phyloP scores from a whole-genome alignment of 768 basidiomycete genomes.

The Suillus decipiens region DNA sequence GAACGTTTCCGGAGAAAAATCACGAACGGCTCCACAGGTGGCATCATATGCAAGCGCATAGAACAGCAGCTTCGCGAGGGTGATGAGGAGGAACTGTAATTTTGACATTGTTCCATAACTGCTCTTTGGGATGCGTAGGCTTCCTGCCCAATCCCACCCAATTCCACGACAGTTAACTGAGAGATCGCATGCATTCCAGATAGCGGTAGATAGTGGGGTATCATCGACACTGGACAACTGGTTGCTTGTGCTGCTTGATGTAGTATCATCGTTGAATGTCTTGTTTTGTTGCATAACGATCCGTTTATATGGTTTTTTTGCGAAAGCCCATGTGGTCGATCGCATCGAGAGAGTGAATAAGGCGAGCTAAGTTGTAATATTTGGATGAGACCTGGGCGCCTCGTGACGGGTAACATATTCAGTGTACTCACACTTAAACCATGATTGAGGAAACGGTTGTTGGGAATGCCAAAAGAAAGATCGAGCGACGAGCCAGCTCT shows the following conservation, averaged over 20 bases:
- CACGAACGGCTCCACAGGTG: conserved; percentile 13
- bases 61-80: conserved; percentile 9
- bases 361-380: conserved; percentile 17
- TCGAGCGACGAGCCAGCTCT: conserved; percentile 36
- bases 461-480: conserved; percentile 20
- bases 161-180: conserved; percentile 26
- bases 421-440: conserved; percentile 21
- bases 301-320: conserved; percentile 9
- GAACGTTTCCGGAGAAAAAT: conserved; percentile 44
- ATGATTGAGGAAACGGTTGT: conserved; percentile 24
- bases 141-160: conserved; percentile 24
- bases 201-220: background rate
- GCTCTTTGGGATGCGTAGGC: conserved; percentile 17
- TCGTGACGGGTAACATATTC: background rate
- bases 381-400: conserved; percentile 8
- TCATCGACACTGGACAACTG: background rate
- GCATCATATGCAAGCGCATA: conserved; percentile 15
- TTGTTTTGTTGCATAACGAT: background rate
- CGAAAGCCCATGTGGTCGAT: conserved; percentile 24
- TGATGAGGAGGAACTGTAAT: conserved; percentile 16
- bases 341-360: conserved; percentile 30
- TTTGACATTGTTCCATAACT: conserved; percentile 19
- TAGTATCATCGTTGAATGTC: background rate
- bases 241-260: background rate
- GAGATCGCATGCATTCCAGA: conserved; percentile 32